Base-by-base conservation (phyloP, 176 grass and related monocot genomes). In the Hyparrhenia diplandra region DNA sequence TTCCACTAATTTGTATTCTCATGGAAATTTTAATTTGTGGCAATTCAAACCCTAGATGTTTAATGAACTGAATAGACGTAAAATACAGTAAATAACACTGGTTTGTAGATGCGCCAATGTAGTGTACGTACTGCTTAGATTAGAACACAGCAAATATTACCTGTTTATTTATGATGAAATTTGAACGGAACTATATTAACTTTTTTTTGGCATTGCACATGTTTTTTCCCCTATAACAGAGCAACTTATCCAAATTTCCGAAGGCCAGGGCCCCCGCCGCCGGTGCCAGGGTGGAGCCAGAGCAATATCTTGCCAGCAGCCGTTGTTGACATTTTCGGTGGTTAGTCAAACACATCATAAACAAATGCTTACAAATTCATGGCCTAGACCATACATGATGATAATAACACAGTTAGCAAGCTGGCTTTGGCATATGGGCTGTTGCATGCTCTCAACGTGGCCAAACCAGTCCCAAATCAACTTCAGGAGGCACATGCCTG, bases 401-500 rank as follows among this genome's bases (percentile, higher is more conserved):
- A 25, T 39, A 52, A 61, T 10, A 58, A 36, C 40, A 20, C 4
- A 63, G 17, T 76, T 61, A 12, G 34, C 16, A 8, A 78, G 55
- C 23, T 51, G 28, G 39, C 14, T 77, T 21, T 69, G 17, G 21
- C 40, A 41, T 36, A 41, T 8, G 45, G 13, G 51, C 37, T 39
- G 71, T 46, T 8, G 17, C 54, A 64, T 36, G 66, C 54, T 62
- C 28, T 54, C 7, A 77, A 77, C 85, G 18, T 78, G 77, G 67
- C 59, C 10, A 57, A 47, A 46, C 21, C 57, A 20, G 67, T 83
- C 10, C 14, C 4, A 23, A 51, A 72, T 73, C 74, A 47, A 66
- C 43, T 49, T 40, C 31, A 37, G 52, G 29, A 27, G 29, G 49
- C 11, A 17, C 65, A 71, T 34, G 51, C 28, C 54, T 57, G 37